Evolutionary conservation across 2,329 filamentous ascomycete genomes (phyloP), one percentile per base, ranked within the genome.

Genomic region (Aspergillus novoparasiticus): DNA sequence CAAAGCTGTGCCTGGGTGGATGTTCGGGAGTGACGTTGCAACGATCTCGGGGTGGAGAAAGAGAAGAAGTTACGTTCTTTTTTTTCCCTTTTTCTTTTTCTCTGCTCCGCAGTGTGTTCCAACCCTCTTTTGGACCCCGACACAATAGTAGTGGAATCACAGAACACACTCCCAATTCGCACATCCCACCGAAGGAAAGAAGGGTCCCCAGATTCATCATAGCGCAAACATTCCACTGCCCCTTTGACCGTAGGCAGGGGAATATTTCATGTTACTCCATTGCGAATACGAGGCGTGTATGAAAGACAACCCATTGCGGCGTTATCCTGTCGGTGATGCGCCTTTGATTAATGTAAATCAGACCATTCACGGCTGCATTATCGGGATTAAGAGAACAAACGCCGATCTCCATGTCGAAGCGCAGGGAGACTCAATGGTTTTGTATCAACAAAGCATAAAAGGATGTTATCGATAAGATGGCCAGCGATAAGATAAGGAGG

Each of bases 401-500:
- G 26, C 21, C 45, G 26, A 30, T 16, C 23, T 30, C 14, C 23
- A 3, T 51, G 14, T 1, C 4, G 21, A 14, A 34, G 34, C 6
- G 6, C 10, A 16, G 21, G 21, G 21, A 26, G 14, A 23, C n/a
- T 16, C 12, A 34, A 11, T 36, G 16, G 30, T 54, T 54, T 36
- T 34, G 32, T 36, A 36, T 21, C 30, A 26, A 19, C n/a, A 39
- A 32, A 19, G 26, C 10, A 28, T n/a, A 53, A n/a, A 30, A 30
- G 9, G 4, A 30, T 34, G 30, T 55, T 55, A 55, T 54, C 30
- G 59, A 34, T 58, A 43, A 57, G 59, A 46, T 48, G 45, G 4
- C 1, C 23, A 6, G 19, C 66, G 72, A 75, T 75, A 73, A 74
- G 73, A 76, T 74, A 71, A 66, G 68, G 67, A 51, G 64, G 68